Conservation (phyloP, 768 basidiomycete genomes). For the Asterophora parasitica region DNA sequence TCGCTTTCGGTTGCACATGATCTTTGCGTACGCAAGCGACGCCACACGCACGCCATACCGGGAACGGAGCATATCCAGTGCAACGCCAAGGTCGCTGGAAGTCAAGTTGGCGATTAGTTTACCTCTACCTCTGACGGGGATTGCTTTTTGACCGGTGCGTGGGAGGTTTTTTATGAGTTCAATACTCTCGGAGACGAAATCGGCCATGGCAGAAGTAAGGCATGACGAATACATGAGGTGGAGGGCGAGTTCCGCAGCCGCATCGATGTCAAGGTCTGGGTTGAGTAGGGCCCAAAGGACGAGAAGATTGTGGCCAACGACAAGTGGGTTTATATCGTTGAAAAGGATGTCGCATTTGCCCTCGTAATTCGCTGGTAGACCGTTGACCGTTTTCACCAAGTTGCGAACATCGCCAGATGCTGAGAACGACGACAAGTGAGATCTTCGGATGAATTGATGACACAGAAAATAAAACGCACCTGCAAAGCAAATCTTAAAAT, state of each 20-base stretch:
- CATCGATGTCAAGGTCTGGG: conserved; percentile 18
- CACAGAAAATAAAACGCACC: conserved; percentile 12
- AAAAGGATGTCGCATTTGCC: conserved; percentile 21
- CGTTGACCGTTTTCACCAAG: conserved; percentile 25
- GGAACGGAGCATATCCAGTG: conserved; percentile 22
- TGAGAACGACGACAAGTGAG: conserved; percentile 1
- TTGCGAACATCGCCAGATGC: conserved; percentile 27
- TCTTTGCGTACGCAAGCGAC: conserved; percentile 19
- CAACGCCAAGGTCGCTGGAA: conserved; percentile 14
- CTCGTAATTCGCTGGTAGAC: conserved; percentile 19
- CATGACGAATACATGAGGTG: conserved; percentile 32
- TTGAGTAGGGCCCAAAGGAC: conserved; percentile 24
- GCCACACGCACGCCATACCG: conserved; percentile 20
- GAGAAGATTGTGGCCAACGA: conserved; percentile 21
- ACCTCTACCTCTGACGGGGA: conserved; percentile 22
- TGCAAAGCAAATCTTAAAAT: conserved; percentile 25
- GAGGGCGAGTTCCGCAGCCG: conserved; percentile 27
- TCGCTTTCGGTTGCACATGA: conserved; percentile 30
- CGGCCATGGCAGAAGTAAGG: conserved; percentile 21
- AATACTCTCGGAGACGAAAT: conserved; percentile 21
- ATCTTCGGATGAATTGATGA: not conserved
- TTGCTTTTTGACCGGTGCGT: conserved; percentile 10
- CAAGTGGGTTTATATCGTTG: conserved; percentile 20
- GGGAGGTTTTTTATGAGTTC: conserved; percentile 16
- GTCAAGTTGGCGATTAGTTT: conserved; percentile 17